Base-by-base conservation (phyloP, 805 yeast species). In the Maudiozyma turicensis region DNA sequence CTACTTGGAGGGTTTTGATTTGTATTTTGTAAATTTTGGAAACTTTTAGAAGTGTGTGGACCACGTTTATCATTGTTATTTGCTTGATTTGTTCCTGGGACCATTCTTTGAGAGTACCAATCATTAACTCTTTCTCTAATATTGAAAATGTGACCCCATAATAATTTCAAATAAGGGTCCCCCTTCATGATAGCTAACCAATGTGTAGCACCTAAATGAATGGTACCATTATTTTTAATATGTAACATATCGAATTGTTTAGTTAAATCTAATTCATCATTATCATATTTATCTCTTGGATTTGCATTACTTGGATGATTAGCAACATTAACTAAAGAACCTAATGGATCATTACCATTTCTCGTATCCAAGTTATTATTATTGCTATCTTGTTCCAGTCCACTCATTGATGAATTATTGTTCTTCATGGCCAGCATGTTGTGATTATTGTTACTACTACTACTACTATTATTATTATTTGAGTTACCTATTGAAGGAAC, bases 161-260 rank as follows among this genome's bases (percentile, higher is more conserved):
- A 56, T 42, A 77, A 73, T 50, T 78, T 72, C 44, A 78, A 59
- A 55, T 76, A 77, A 5, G 80, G 76, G 54, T 78, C 83, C 55
- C 80, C 80, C 58, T 78, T 73, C 69, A 77, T 77, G 20, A 78
- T 71, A 30, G 80, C 80, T 55, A 78, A 62, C 81, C 82, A 78
- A 28, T 80, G 79, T 4, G 80, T 72, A 1, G 78, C 75, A 50
- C 80, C 75, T n/a, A 72, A 53, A 57, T 71, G 74, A 3, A 68
- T 68, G 1, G 74, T 71, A 4, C 73, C 70, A 31, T 70, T 71
- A 29, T 69, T 63, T 50, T 70, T 71, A 41, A 71, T 61, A 52
- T 72, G 76, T 40, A 72, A 49, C 72, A 72, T 71, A 54, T 72
- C 75, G 48, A 72, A 72, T 50, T 70, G 72, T 54, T 71, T 66